These are phyloP conservation scores for Harrya chromipes DNA, from an alignment of 768 basidiomycete species.

Conservation along the genomic window DNA sequence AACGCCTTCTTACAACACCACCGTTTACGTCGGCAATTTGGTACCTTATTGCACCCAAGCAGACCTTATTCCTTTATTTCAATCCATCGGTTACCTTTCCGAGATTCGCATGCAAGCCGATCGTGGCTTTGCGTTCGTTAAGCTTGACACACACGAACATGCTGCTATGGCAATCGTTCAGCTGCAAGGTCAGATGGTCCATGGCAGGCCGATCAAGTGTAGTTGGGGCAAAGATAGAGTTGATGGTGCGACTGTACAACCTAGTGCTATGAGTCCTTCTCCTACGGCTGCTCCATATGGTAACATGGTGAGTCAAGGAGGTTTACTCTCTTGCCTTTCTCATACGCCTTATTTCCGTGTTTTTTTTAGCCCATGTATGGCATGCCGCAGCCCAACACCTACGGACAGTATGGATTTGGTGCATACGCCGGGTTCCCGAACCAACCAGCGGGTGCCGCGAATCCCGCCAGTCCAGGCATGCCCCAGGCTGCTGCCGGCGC, in stretches of 20 bases:
- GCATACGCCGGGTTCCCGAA: slow-evolving; percentile 70
- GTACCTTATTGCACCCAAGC: slow-evolving; percentile 97
- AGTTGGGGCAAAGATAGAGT: slow-evolving; percentile 98
- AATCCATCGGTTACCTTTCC: slow-evolving; percentile 96
- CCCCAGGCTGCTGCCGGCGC: slow-evolving; percentile 57
- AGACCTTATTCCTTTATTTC: slow-evolving; percentile 96
- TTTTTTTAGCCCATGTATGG: slow-evolving; percentile 78
- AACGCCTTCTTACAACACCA: slow-evolving; percentile 91
- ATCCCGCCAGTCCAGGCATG: slow-evolving; percentile 39
- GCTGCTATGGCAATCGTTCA: slow-evolving; percentile 98
- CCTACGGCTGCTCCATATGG: slow-evolving; percentile 66
- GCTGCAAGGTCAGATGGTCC: slow-evolving; percentile 94
- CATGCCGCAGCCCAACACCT: slow-evolving; percentile 78
- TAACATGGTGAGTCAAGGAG: slow-evolving; percentile 55
- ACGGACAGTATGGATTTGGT: slow-evolving; percentile 73
- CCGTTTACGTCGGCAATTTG: slow-evolving; percentile 98
- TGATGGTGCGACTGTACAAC: slow-evolving; percentile 59
- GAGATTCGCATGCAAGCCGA: slow-evolving; percentile 99
- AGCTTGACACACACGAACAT: slow-evolving; percentile 97
- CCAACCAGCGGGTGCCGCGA: slow-evolving; percentile 51
- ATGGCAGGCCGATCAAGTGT: slow-evolving; percentile 96
- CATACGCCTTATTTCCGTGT: neutral
- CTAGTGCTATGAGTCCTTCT: slow-evolving; percentile 56
- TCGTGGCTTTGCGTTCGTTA: slow-evolving; percentile 98
- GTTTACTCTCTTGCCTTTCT: neutral